Evolutionary conservation across 768 basidiomycete species (phyloP), one percentile per base, ranked within the genome.

Genomic region (Crepidotus variabilis): DNA sequence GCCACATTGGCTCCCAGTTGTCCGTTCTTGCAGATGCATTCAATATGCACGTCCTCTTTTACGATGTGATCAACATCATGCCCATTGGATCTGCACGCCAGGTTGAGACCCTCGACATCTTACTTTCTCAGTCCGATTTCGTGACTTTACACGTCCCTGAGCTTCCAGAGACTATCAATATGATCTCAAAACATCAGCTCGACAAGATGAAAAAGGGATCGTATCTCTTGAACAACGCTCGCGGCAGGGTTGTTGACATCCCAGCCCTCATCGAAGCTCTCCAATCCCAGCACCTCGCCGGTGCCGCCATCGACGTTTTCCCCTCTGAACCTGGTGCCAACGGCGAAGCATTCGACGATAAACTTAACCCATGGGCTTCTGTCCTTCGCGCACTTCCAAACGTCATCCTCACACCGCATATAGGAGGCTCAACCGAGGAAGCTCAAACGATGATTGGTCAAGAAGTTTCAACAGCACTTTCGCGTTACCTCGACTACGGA

Each of bases 351-450:
- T 98, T 99, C 71, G 88, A 93, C 69, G 87, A 98, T 72, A 78
- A 87, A 64, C 75, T 98, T 61, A 98, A 96, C 67, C 50, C 84
- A 0, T 99, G 94, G 88, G 81, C 91, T 6, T 84, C 81, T 59
- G 72, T 83, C 21, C 83, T 99, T 24, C 82, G 92, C 57, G 71
- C 75, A 0, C 75, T 94, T 56, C 86, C 88, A 51, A 99, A 99
- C 72, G 83, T 98, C 59, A 94, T 98, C 67, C 87, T 98, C 65
- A 98, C 97, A 0, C 97, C 97, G 20, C 97, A 99, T 69, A 98
- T 99, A 65, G 97, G 97, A 56, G 97, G 97, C 39, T 98, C 96
- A 28, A 99, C 97, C 16, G 97, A 99, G 71, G 97, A 99, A 71
- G 97, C 97, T 5, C 97, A 99, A 72, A 82, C 86, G 53, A 92